Evolutionary conservation across 148 eudicot genomes (phyloP), one percentile per base, ranked within the genome.

Genomic region (Chenopodium suecicum): DNA sequence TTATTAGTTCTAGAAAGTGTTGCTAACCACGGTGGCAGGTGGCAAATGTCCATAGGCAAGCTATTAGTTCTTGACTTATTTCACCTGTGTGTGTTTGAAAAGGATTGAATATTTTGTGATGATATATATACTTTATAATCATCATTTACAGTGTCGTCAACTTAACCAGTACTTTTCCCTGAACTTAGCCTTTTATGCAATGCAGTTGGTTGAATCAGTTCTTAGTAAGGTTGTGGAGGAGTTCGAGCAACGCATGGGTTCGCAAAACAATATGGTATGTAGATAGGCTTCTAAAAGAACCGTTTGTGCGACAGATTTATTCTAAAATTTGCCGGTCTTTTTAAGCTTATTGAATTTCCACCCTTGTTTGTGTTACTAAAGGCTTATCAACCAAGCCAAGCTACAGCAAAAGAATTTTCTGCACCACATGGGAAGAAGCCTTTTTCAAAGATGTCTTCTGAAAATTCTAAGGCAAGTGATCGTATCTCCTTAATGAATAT

Each of bases 161-260:
- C n/a, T 76, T 46, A 75, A 68, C 29, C 41, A 52, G 23, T 19
- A 25, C 27, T 41, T 2, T 80, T 80, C 37, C 41, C 68, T 84
- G 50, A 67, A 69, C 47, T 16, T 11, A 22, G 12, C 20, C 48
- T 72, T 83, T 75, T 89, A 46, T 70, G 56, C 63, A 60, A 79
- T 82, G 83, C 95, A 95, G 99, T 88, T 94, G 50, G 89, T 95
- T 62, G 99, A 95, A 77, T 94, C 98, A 22, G 89, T 95, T 76
- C 88, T 95, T 52, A 88, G 86, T 37, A 95, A 92, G 86, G 98
- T 94, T 81, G 91, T 89, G 69, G 93, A 95, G 88, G 98, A 95
- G 87, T 94, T 94, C 77, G 99, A 95, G 83, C 90, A 95, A 62
- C 97, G 90, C 47, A 82, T 95, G 70, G 84, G 92, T 66, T 70